Evolutionary conservation across 176 grass and related monocot species (phyloP).

Genomic region (Puya raimondii): DNA sequence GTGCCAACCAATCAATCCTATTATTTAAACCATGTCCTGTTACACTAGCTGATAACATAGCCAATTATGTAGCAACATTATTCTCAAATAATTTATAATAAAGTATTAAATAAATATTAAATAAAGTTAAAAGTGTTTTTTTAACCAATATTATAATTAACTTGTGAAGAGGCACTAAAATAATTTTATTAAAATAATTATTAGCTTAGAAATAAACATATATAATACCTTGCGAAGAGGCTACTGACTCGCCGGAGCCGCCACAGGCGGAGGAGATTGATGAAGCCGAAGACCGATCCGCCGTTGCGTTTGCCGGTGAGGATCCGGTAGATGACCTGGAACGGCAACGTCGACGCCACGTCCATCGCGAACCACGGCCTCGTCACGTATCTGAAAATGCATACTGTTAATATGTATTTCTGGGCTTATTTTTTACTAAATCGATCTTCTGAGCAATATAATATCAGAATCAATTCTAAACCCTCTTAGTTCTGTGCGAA

Average conservation of each 20-base stretch:
- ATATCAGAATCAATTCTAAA: no score
- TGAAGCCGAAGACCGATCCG: conserved; percentile 10
- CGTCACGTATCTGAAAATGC: conserved; percentile 13
- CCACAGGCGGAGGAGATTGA: conserved; percentile 53
- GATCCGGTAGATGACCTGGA: conserved; percentile 33
- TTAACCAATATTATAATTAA: no score
- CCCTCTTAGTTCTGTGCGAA: no score
- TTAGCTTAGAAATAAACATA: not conserved
- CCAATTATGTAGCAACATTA: no score
- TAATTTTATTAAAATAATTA: not conserved
- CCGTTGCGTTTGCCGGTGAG: conserved; percentile 14
- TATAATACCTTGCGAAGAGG: conserved; percentile 42
- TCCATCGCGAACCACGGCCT: conserved; percentile 37
- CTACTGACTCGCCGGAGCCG: conserved; percentile 34
- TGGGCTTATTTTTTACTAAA: no score
- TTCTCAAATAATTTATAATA: no score
- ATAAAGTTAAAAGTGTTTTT: no score
- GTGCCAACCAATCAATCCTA: no score
- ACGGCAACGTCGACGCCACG: conserved; percentile 45
- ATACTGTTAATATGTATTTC: not conserved
- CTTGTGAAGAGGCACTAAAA: not conserved
- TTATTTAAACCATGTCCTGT: no score
- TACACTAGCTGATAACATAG: no score
- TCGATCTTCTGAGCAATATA: no score
- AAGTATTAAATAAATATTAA: no score